These are phyloP conservation scores for Neurospora discreta DNA, from an alignment of 495 filamentous ascomycete genomes.

Conservation along the genomic window DNA sequence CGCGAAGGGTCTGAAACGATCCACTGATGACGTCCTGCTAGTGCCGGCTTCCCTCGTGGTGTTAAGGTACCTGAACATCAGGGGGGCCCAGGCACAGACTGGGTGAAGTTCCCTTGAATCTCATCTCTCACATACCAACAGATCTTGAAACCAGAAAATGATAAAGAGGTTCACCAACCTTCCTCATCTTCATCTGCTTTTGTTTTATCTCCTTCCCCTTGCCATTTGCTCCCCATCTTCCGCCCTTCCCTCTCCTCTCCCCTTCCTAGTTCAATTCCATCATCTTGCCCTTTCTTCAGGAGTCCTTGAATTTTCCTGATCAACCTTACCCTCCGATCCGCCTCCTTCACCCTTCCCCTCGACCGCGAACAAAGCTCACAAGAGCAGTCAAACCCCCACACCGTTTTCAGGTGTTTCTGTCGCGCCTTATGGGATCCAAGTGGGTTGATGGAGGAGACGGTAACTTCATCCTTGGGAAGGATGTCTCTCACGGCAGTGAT, in stretches of 20 bases:
- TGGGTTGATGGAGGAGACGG: conserved; percentile 31
- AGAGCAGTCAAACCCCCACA: conserved; percentile 32
- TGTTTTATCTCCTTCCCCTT: conserved; percentile 5
- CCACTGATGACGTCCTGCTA: background rate
- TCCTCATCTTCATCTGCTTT: conserved; percentile 9
- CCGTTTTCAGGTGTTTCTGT: conserved; percentile 13
- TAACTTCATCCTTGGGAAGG: conserved; percentile 25
- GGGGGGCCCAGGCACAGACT: background rate
- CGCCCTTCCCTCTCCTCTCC: conserved; percentile 11
- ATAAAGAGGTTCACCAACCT: background rate
- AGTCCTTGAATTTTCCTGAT: conserved; percentile 8
- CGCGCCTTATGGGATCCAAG: conserved; percentile 17
- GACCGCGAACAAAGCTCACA: conserved; percentile 23
- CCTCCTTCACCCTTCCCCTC: conserved; percentile 12
- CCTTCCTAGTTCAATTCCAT: background rate
- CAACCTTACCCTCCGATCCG: conserved; percentile 21
- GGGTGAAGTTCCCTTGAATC: no score
- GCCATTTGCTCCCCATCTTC: background rate
- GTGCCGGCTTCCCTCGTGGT: background rate
- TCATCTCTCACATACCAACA: background rate
- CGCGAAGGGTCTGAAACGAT: background rate
- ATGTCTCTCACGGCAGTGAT: conserved; percentile 28
- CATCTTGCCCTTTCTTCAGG: conserved; percentile 19
- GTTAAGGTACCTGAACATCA: background rate
- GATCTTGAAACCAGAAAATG: background rate